These are phyloP conservation scores for Leucoagaricus sp. DNA, from an alignment of 1,284 basidiomycete species.

Conservation along the genomic window DNA sequence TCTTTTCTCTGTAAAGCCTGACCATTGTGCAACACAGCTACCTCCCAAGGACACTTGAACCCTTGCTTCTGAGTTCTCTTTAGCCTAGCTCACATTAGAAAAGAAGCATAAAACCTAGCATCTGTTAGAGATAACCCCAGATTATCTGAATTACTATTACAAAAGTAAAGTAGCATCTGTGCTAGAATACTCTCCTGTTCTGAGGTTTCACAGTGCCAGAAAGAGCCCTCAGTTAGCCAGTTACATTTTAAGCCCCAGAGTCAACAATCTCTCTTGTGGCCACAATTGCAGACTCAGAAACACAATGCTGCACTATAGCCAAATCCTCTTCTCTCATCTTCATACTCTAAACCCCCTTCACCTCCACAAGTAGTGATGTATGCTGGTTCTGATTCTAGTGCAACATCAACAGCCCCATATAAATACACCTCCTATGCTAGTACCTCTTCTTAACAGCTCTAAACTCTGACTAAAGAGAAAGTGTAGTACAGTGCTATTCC, in stretches of 20 bases:
- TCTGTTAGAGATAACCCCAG: no score
- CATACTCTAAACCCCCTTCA: background rate
- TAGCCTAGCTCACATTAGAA: no score
- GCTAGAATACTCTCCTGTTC: background rate
- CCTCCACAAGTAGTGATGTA: background rate
- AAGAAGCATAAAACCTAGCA: no score
- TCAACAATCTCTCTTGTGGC: no score
- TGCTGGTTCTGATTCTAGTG: background rate
- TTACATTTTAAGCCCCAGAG: no score
- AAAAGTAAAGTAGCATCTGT: background rate
- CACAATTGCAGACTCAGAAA: no score
- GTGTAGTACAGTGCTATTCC: slow-evolving; percentile 11
- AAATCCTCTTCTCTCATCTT: background rate
- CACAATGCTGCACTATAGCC: no score
- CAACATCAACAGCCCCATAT: background rate
- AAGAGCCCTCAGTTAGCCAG: background rate
- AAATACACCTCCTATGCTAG: background rate
- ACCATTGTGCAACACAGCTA: no score
- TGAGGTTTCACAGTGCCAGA: background rate
- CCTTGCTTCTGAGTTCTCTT: no score
- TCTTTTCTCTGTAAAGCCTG: no score
- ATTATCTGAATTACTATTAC: no score
- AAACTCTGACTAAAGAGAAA: slow-evolving; percentile 8
- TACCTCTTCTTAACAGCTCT: background rate
- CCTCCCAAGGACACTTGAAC: no score